Conservation (phyloP, 495 filamentous ascomycete species). For the Hapsidospora chrysogenum region DNA sequence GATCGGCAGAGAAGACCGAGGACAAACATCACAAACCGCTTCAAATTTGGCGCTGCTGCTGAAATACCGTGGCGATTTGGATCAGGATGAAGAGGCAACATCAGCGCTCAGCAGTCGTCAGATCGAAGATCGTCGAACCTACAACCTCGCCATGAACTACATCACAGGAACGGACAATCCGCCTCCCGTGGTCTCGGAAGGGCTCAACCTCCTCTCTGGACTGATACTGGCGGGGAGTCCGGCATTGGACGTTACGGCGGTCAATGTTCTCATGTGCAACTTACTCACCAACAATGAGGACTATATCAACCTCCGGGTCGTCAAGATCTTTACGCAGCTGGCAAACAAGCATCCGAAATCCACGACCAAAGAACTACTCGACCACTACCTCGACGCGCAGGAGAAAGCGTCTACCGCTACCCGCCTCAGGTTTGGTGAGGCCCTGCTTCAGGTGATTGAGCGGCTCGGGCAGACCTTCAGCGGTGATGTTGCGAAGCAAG, state of each 20-base stretch:
- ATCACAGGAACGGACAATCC: slow-evolving; percentile 49
- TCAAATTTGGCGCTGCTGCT: slow-evolving; percentile 40
- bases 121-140: slow-evolving; percentile 49
- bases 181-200: slow-evolving; percentile 62
- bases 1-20: slow-evolving; percentile 18
- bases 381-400: slow-evolving; percentile 47
- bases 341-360: slow-evolving; percentile 47
- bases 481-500: slow-evolving; percentile 35
- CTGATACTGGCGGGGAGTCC: slow-evolving; percentile 46
- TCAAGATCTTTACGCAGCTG: slow-evolving; percentile 51
- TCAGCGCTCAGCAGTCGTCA: slow-evolving; percentile 24
- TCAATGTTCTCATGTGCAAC: slow-evolving; percentile 46
- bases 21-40: slow-evolving; percentile 33
- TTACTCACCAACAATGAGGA: slow-evolving; percentile 55
- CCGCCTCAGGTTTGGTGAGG: slow-evolving; percentile 57
- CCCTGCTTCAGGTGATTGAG: slow-evolving; percentile 50
- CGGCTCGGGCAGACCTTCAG: slow-evolving; percentile 43
- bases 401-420: slow-evolving; percentile 45
- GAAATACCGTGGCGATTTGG: slow-evolving; percentile 31
- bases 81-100: slow-evolving; percentile 14
- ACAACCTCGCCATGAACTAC: slow-evolving; percentile 54
- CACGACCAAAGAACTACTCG: slow-evolving; percentile 46
- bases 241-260: slow-evolving; percentile 53
- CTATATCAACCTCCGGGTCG: slow-evolving; percentile 56
- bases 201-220: slow-evolving; percentile 49